Conservation (phyloP, 2,329 filamentous ascomycete genomes). For the Fusarium avenaceum region DNA sequence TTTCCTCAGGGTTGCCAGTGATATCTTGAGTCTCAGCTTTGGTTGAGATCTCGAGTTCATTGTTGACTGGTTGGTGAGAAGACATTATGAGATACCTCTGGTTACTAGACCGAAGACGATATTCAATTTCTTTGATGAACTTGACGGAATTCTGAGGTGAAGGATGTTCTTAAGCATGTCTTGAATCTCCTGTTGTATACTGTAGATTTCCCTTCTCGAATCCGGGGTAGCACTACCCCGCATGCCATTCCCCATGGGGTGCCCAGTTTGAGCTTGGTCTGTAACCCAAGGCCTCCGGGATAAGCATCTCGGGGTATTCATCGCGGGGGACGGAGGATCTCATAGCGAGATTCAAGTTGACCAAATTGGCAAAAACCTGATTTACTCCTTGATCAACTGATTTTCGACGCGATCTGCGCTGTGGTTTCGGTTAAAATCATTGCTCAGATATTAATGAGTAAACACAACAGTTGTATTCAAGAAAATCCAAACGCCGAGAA, state of each 20-base stretch:
- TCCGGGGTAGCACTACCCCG: constrained; percentile 5
- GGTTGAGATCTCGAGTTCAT: constrained; percentile 1
- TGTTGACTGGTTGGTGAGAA: background rate
- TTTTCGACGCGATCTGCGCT: too few relatives aligned
- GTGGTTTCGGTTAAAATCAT: too few relatives aligned
- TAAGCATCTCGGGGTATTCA: background rate
- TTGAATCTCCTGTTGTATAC: too few relatives aligned
- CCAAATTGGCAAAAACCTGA: too few relatives aligned
- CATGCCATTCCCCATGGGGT: constrained; percentile 1
- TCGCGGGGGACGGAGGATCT: background rate
- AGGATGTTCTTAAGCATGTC: background rate
- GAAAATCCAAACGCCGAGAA: too few relatives aligned
- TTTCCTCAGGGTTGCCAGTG: background rate
- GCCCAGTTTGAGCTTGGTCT: background rate
- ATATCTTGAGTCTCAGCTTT: background rate
- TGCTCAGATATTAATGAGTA: too few relatives aligned
- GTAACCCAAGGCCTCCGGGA: too few relatives aligned
- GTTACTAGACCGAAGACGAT: background rate
- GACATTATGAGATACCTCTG: background rate
- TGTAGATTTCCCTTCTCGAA: too few relatives aligned
- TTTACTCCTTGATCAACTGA: too few relatives aligned
- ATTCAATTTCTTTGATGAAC: background rate
- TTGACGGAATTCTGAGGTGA: background rate
- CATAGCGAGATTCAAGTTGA: too few relatives aligned
- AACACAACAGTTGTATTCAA: too few relatives aligned